These are phyloP conservation scores for Metschnikowia koreensis DNA, from an alignment of 805 yeast species.

Conservation along the genomic window DNA sequence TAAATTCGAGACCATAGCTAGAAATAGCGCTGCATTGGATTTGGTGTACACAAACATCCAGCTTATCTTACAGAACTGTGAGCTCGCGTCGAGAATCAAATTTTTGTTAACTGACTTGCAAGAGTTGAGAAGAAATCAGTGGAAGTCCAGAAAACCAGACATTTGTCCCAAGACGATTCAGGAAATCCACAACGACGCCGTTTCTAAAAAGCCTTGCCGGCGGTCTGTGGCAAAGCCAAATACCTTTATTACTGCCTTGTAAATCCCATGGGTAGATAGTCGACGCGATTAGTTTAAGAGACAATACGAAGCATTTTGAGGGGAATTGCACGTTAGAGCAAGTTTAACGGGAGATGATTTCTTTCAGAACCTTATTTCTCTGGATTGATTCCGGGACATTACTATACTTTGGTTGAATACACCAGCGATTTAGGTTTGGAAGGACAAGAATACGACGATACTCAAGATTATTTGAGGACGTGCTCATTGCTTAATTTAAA, in stretches of 20 bases:
- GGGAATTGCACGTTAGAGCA: not conserved
- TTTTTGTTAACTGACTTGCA: conserved; percentile 85
- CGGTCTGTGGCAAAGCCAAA: not conserved
- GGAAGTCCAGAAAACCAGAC: conserved; percentile 63
- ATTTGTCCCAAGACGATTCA: conserved; percentile 91
- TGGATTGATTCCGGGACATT: not conserved
- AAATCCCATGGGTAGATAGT: not conserved
- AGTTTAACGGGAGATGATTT: not conserved
- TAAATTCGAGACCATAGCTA: conserved; percentile 54
- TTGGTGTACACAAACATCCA: conserved; percentile 55
- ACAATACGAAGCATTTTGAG: not conserved
- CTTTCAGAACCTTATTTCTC: not conserved
- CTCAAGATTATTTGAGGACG: no score
- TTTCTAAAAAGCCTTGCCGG: conserved; percentile 39
- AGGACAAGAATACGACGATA: no score
- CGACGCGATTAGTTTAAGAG: not conserved
- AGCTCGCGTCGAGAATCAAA: conserved; percentile 68
- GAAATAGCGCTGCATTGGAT: conserved; percentile 51
- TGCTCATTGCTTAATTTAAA: not conserved
- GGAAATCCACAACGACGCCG: conserved; percentile 87
- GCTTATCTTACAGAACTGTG: conserved; percentile 46
- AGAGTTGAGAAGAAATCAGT: conserved; percentile 66
- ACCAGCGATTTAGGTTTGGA: no score
- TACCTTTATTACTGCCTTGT: not conserved
- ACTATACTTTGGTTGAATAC: no score